Percentiles rank a stretch among this genome's conserved stretches.
These are phyloP conservation scores for Scleroderma bovista DNA, from an alignment of 768 basidiomycete genomes.

Conservation along the genomic window DNA sequence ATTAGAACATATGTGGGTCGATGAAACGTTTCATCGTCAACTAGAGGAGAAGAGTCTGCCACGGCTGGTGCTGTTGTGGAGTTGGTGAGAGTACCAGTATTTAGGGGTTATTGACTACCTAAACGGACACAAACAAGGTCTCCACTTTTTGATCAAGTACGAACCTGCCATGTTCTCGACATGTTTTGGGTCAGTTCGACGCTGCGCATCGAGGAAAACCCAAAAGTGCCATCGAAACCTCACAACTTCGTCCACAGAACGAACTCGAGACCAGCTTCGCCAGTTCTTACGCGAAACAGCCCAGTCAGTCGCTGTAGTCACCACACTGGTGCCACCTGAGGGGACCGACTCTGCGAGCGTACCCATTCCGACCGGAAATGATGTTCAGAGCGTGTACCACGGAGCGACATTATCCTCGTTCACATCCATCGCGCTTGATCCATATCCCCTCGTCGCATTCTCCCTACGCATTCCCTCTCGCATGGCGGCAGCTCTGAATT, in stretches of 20 bases:
- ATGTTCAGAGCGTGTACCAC: constrained; percentile 44
- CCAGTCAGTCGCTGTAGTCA: constrained; percentile 84
- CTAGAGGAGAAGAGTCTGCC: too few relatives aligned
- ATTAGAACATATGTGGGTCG: too few relatives aligned
- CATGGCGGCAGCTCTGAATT: constrained; percentile 61
- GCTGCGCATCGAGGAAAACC: not conserved
- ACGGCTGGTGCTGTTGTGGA: too few relatives aligned
- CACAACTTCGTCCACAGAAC: constrained; percentile 6
- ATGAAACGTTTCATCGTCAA: too few relatives aligned
- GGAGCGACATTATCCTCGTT: constrained; percentile 95
- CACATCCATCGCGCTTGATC: constrained; percentile 86
- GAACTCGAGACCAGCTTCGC: constrained; percentile 34
- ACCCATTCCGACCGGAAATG: not conserved
- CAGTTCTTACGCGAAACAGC: constrained; percentile 67
- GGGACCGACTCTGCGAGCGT: not conserved
- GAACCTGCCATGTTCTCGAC: not conserved
- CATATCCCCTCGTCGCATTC: constrained; percentile 83
- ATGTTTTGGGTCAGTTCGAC: not conserved
- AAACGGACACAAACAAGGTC: too few relatives aligned
- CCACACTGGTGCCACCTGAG: constrained; percentile 37
- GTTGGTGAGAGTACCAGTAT: too few relatives aligned
- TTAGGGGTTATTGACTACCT: too few relatives aligned
- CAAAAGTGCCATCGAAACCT: not conserved
- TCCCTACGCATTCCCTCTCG: constrained; percentile 86
- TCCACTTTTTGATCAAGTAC: too few relatives aligned